Evolutionary conservation across 495 filamentous ascomycete species (phyloP), one percentile per base, ranked within the genome.

Genomic region (Xylaria telfairii): DNA sequence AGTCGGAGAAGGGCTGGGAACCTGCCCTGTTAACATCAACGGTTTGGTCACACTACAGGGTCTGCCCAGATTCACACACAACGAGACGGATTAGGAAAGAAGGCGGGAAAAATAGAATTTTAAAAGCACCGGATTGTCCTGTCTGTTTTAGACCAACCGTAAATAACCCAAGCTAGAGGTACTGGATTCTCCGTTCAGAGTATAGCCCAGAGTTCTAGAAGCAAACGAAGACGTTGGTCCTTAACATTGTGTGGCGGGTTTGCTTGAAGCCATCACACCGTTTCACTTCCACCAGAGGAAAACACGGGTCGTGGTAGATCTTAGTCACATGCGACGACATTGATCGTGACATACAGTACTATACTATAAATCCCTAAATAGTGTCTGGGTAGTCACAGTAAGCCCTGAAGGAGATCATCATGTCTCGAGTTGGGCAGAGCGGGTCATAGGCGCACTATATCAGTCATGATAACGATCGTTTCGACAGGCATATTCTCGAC

Each of bases 41-140:
- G 44, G 42, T 13, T 21, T 65, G 62, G 42, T 51, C 17, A 4
- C 59, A 44, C 59, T 1, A 51, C 42, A 26, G 17, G 26, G 28
- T 44, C 28, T 49, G 44, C 28, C 1, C 24, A 26, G 41, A 13
- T 21, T n/a, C 41, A 41, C 62, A 30, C 26, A 30, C 4, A 0
- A 54, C 12, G 13, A 54, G 51, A 30, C 42, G 41, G 42, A 65
- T 65, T 49, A 65, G 62, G 62, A 65, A 65, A 65, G 62, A 49
- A 44, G 42, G 9, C 8, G 44, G 61, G 10, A 37, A 28, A 44
- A 37, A 5, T 24, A 61, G 46, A 60, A 34, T 28, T n/a, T 53
- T 65, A 44, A 63, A 76, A 76, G 67, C 63, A 67, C 62, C 72
- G 65, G 67, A 70, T 70, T 66, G 47, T 72, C 30, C 37, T 37